Evolutionary conservation across 345 rosid species (phyloP), one percentile per base, ranked within the genome.

Genomic region (Trapa bicornis): DNA sequence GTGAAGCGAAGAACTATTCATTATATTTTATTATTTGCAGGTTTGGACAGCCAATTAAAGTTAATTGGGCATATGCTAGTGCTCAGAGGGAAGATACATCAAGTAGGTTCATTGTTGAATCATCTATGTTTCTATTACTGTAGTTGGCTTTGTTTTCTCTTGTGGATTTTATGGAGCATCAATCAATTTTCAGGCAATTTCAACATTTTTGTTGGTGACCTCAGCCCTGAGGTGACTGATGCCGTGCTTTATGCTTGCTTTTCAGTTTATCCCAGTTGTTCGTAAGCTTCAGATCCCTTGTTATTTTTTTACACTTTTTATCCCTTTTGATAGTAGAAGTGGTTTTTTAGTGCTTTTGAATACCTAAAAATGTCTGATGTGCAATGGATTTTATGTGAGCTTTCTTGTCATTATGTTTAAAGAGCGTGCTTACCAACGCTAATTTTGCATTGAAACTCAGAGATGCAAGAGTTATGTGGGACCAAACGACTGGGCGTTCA

Each of bases 381-480:
- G 63, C 38, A 58, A 2, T 2, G 6, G 15, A 5, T 32, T 58
- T 58, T 35, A 14, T 57, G 0, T 57, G 0, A 6, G 2, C 38
- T 58, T 32, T 58, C 15, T 16, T 11, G 16, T 58, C 33, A 11
- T 32, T 5, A 32, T 58, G 41, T 65, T 10, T 16, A 42, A 57
- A 42, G 8, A 13, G 13, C 39, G 48, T 37, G 65, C 6, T 67
- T 61, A 47, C 17, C 12, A 41, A 65, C 43, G 42, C 43, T 62
- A 39, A 12, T 50, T 61, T 72, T 61, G 53, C 41, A 13, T 36
- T 32, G 32, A 38, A 48, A 32, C 54, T 13, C 72, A 89, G 96
- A 54, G 96, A 89, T 87, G 91, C 94, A 47, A 84, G 93, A 77
- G 99, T 94, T 61, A 94, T 94, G 97, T 91, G 99, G 99, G 99